Evolutionary conservation across 2,329 filamentous ascomycete genomes (phyloP).

Genomic region (Epicoccum nigrum): DNA sequence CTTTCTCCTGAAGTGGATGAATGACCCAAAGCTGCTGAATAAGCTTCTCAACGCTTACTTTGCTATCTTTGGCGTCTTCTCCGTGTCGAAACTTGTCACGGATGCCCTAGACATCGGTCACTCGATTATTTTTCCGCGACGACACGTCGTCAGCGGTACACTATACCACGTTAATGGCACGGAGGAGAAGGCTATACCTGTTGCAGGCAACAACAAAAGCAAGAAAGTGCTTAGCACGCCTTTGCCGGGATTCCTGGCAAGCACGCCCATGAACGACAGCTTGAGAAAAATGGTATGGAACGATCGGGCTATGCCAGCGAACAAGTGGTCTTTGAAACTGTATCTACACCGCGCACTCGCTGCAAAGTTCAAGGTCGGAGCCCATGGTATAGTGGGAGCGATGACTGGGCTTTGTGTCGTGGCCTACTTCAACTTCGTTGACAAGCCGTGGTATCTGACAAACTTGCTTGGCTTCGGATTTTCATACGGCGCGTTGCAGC

Average conservation of each 20-base stretch:
- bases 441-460: conserved; percentile 73
- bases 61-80: conserved; percentile 77
- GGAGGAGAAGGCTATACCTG: conserved; percentile 44
- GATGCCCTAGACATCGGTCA: conserved; percentile 70
- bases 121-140: conserved; percentile 74
- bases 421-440: conserved; percentile 68
- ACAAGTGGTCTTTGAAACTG: conserved; percentile 58
- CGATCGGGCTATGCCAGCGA: conserved; percentile 55
- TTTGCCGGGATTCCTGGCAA: conserved; percentile 58
- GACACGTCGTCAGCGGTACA: conserved; percentile 63
- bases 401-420: conserved; percentile 62
- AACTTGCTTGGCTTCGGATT: conserved; percentile 89
- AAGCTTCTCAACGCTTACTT: conserved; percentile 85
- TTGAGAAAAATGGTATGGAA: conserved; percentile 60
- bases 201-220: conserved; percentile 31
- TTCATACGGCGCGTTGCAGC: conserved; percentile 79
- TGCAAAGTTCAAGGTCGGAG: conserved; percentile 59
- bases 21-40: conserved; percentile 81
- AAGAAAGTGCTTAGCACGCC: conserved; percentile 50
- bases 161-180: conserved; percentile 56
- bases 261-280: conserved; percentile 52
- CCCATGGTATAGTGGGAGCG: conserved; percentile 62
- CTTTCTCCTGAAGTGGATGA: conserved; percentile 85
- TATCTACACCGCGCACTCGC: conserved; percentile 60
- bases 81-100: conserved; percentile 74